Base-by-base conservation (phyloP, 345 rosid species). In the Eutrema japonicum region DNA sequence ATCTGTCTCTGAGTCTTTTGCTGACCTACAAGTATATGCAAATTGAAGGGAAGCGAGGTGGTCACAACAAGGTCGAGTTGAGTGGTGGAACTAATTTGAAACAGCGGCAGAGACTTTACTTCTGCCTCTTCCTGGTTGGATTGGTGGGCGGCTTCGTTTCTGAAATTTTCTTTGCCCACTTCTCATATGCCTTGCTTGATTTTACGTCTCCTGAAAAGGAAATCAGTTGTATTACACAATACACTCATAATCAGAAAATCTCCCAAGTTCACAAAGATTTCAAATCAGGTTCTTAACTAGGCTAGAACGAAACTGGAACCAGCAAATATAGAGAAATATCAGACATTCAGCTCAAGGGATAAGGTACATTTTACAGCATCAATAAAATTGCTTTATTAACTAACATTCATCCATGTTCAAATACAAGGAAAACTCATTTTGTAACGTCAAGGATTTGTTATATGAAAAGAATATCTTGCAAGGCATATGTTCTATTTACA, bases 121-220 rank as follows among this genome's bases (percentile, higher is more conserved):
- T 83, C 54, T 63, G 64, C 82, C 64, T 86, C 79, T 78, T 83
- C 69, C 78, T 83, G 41, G 71, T 52, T 54, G 97, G 89, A 68
- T 78, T 84, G 11, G 81, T 86, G 16, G 96, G 91, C 29, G 90
- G 93, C 82, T 87, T 72, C 0, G 48, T 77, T 74, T 82, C 76
- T 12, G 95, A 86, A 32, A 89, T 54, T 82, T 79, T 61, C 79
- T 83, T 87, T 42, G 86, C 86, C 97, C 98, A 89, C 65, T 91
- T 94, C 81, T 84, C 30, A 74, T 85, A 94, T 49, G 85, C 89
- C 78, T 84, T 94, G 58, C 88, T 89, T 66, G 80, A 84, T 77
- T 88, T 85, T 43, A 82, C 50, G 14, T 85, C 90, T 32, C 97
- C 98, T 94, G 73, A 68, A 16, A 49, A 75, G 26, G 26, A 22